Base-by-base conservation (phyloP, 768 basidiomycete species). In the Russula dissimulans region DNA sequence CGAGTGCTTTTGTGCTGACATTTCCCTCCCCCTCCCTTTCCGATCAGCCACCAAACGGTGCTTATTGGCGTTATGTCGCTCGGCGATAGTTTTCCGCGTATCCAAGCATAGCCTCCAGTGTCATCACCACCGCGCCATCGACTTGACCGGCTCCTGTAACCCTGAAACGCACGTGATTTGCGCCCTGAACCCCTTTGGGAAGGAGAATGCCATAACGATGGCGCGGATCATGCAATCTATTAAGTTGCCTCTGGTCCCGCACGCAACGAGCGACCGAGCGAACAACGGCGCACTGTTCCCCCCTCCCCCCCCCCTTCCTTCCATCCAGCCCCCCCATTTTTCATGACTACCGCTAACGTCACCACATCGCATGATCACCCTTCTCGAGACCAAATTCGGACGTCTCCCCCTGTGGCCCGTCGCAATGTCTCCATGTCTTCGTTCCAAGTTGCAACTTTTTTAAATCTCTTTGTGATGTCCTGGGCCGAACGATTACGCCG, bases 51-150 rank as follows among this genome's bases (percentile, higher is more conserved):
- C 77, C 78, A 18, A 78, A 78, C 47, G 39, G 62, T 39, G 11
- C 61, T n/a, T 78, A 74, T 66, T 78, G 77, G 77, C 74, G 78
- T 29, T 79, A 78, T 61, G 73, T 78, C 56, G 74, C 77, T n/a
- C 77, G 77, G 54, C 71, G 77, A 68, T 78, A 69, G 60, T 26
- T 34, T 56, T 52, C 42, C 62, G 34, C 14, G 51, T 39, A 15
- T 29, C 18, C 39, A 53, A 39, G 62, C 54, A 61, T 39, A 43
- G 50, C 62, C 50, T 42, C 53, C 22, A 26, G 53, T 47, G 38
- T 56, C 39, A 29, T 54, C 60, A 63, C 15, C 31, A 17, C 10
- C 7, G 34, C 54, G 3, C 51, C 52, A 12, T 31, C 48, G 43
- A 43, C 26, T 8, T 26, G 22, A 22, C 54, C 57, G 57, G 52